A percentile compares a stretch with the other conserved stretches of the same genome.
Evolutionary conservation across 1,284 basidiomycete genomes (phyloP).

Genomic region (Meira miltonrushii): DNA sequence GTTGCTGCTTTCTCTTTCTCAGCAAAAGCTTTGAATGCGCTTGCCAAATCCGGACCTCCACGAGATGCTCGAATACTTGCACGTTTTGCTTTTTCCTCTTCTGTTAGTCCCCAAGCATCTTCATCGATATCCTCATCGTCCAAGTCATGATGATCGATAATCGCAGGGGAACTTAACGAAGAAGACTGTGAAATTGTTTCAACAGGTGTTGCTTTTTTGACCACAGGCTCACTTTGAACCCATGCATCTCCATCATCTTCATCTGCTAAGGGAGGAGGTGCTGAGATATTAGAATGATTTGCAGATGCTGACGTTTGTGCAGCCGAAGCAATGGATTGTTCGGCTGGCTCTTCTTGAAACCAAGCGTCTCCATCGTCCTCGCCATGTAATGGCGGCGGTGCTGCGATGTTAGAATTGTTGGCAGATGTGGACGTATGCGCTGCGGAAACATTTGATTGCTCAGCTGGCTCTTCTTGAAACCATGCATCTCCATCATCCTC

Average conservation of each 20-base stretch:
- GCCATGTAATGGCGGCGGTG: too few relatives aligned
- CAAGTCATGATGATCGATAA: not conserved
- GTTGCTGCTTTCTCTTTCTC: not conserved
- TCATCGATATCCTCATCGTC: conserved; percentile 12
- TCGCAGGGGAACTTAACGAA: not conserved
- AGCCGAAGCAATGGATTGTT: too few relatives aligned
- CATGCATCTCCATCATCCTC: too few relatives aligned
- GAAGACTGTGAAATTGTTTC: not conserved
- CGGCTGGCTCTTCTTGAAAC: too few relatives aligned
- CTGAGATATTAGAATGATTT: too few relatives aligned
- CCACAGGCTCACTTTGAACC: too few relatives aligned
- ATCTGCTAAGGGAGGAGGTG: too few relatives aligned
- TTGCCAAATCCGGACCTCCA: not conserved
- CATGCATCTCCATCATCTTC: too few relatives aligned
- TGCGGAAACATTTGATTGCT: not conserved
- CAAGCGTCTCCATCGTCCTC: too few relatives aligned
- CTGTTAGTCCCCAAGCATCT: conserved; percentile 36
- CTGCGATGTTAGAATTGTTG: not conserved
- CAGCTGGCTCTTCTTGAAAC: too few relatives aligned
- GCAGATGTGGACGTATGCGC: not conserved
- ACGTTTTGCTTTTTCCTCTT: conserved; percentile 19
- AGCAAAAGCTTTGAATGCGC: conserved; percentile 2
- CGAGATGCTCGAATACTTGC: conserved; percentile 16
- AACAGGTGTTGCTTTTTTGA: too few relatives aligned
- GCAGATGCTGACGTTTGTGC: too few relatives aligned